Conservation (phyloP, 148 eudicot species). For the Cornus suecica region DNA sequence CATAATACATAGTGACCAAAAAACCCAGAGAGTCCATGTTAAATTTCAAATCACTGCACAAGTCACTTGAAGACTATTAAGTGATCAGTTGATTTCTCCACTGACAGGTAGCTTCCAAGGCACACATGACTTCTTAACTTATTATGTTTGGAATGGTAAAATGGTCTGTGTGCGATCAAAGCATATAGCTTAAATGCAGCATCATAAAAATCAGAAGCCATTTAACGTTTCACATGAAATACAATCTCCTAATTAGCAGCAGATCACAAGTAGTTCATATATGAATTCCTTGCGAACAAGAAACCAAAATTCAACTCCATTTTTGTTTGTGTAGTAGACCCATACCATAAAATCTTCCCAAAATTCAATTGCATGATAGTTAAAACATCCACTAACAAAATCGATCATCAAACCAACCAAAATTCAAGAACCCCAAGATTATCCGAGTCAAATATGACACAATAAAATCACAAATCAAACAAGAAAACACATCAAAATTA, state of each 20-base stretch:
- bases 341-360: background rate
- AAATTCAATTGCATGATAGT: background rate
- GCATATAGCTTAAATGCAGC: background rate
- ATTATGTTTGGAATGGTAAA: too few species aligned
- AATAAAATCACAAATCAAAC: background rate
- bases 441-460: background rate
- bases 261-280: too few species aligned
- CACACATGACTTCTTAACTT: background rate
- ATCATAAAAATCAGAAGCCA: background rate
- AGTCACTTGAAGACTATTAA: background rate
- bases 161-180: too few species aligned
- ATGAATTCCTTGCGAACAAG: background rate
- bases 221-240: background rate
- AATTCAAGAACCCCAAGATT: background rate
- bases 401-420: background rate
- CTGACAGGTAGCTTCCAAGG: background rate
- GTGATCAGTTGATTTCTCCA: background rate
- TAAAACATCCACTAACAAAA: background rate
- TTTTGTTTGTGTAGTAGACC: background rate
- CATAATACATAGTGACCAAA: too few species aligned
- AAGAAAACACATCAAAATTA: conserved; percentile 13
- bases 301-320: background rate
- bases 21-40: background rate
- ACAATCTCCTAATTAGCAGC: background rate
- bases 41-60: background rate